Evolutionary conservation across 371 early-diverging fungal species (phyloP).

Genomic region (Rhizomucor miehei): DNA sequence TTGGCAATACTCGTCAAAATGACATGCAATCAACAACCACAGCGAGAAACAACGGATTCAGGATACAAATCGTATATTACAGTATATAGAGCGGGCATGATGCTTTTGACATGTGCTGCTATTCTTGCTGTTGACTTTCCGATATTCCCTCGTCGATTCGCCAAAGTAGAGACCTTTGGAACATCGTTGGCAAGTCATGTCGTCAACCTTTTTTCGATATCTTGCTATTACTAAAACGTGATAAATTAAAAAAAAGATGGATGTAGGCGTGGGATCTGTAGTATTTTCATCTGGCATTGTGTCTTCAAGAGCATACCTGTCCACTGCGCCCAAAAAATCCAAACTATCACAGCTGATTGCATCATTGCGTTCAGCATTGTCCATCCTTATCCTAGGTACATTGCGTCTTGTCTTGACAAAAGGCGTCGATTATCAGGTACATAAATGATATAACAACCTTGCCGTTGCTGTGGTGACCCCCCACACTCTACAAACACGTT

Average conservation of each 20-base stretch:
- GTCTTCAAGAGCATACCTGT: constrained; percentile 52
- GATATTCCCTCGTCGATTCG: constrained; percentile 88
- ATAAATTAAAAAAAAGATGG: constrained; percentile 61
- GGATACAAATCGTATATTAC: constrained; percentile 52
- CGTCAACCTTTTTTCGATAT: neutral
- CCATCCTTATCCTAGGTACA: constrained; percentile 73
- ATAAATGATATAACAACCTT: no score
- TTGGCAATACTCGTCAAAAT: neutral
- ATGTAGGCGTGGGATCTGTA: constrained; percentile 82
- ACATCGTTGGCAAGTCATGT: constrained; percentile 77
- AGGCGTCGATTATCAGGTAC: constrained; percentile 76
- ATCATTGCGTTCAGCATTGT: constrained; percentile 49
- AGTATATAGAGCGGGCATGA: constrained; percentile 74
- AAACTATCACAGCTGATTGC: constrained; percentile 16
- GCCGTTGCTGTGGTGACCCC: no score
- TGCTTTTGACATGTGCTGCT: constrained; percentile 75
- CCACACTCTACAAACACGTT: neutral
- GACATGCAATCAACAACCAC: constrained; percentile 10
- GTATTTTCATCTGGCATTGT: constrained; percentile 83
- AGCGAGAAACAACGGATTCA: constrained; percentile 2
- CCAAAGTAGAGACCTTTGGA: constrained; percentile 93
- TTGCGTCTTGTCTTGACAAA: constrained; percentile 71
- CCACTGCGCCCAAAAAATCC: constrained; percentile 19
- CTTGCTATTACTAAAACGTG: neutral
- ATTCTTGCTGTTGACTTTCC: constrained; percentile 96